phyloP scores from a whole-genome alignment of 495 filamentous ascomycete species.

The Sordaria brevicollis region DNA sequence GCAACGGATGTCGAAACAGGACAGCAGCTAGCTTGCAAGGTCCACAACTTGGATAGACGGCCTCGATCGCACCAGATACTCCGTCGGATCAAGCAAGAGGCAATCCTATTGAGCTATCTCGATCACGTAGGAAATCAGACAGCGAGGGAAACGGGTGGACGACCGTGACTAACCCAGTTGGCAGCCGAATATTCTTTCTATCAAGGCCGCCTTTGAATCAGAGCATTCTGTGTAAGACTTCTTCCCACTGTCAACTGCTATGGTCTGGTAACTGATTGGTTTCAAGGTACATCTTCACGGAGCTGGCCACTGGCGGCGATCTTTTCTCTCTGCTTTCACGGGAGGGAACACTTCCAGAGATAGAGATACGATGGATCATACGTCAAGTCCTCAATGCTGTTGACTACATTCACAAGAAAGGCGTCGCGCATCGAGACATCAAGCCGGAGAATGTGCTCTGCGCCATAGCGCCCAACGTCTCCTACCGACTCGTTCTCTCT shows the following conservation, averaged over 20 bases:
- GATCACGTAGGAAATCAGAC: constrained; percentile 41
- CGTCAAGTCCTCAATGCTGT: constrained; percentile 70
- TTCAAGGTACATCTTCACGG: constrained; percentile 52
- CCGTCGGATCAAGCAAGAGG: constrained; percentile 35
- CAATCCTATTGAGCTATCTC: constrained; percentile 44
- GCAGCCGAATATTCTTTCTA: constrained; percentile 52
- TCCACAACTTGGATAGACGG: constrained; percentile 22
- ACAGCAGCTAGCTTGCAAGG: constrained; percentile 72
- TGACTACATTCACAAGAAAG: constrained; percentile 68
- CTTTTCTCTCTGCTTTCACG: constrained; percentile 42
- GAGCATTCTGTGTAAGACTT: constrained; percentile 38
- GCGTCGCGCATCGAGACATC: constrained; percentile 82
- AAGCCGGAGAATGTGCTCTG: constrained; percentile 91
- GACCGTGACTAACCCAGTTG: background rate
- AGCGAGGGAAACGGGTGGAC: background rate
- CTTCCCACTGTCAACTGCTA: background rate
- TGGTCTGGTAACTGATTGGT: background rate
- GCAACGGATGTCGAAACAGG: constrained; percentile 57
- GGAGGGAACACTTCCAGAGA: constrained; percentile 45
- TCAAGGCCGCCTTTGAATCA: constrained; percentile 44
- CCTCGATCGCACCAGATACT: constrained; percentile 3
- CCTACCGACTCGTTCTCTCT: constrained; percentile 53
- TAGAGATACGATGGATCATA: constrained; percentile 72
- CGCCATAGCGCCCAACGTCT: constrained; percentile 45
- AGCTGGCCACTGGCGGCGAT: constrained; percentile 58